A percentile compares a stretch with the other conserved stretches of the same genome.
Conservation (phyloP, 345 rosid species). For the Rubroshorea leprosula region DNA sequence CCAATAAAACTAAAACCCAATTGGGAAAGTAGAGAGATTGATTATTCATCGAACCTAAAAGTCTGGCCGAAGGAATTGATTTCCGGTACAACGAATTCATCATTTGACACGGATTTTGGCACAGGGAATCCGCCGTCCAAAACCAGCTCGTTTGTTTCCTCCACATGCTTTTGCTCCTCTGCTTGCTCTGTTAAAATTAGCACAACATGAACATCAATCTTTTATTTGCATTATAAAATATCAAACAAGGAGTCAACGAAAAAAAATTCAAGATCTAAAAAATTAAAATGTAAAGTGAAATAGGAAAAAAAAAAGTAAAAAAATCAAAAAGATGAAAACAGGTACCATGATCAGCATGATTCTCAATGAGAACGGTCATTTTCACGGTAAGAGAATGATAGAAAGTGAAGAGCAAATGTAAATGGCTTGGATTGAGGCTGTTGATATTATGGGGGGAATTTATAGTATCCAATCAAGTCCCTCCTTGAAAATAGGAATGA, state of each 20-base stretch:
- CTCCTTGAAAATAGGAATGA: neutral
- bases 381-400: neutral
- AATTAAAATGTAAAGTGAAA: no score
- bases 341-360: no score
- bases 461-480: neutral
- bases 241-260: no score
- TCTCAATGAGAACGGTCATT: neutral
- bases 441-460: neutral
- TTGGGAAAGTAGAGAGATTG: neutral
- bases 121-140: neutral
- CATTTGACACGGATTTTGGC: slow-evolving; percentile 23
- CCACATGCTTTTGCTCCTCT: neutral
- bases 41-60: slow-evolving; percentile 17
- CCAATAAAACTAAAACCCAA: neutral
- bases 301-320: no score
- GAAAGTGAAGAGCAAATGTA: neutral
- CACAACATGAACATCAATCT: no score
- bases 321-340: no score
- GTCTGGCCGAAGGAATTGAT: slow-evolving; percentile 51
- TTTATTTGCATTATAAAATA: no score
- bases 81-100: slow-evolving; percentile 46
- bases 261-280: no score
- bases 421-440: neutral
- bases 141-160: neutral
- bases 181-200: neutral